A percentile compares a stretch with the other conserved stretches of the same genome.
phyloP scores from a whole-genome alignment of 345 rosid genomes.

The Citrus sp. region DNA sequence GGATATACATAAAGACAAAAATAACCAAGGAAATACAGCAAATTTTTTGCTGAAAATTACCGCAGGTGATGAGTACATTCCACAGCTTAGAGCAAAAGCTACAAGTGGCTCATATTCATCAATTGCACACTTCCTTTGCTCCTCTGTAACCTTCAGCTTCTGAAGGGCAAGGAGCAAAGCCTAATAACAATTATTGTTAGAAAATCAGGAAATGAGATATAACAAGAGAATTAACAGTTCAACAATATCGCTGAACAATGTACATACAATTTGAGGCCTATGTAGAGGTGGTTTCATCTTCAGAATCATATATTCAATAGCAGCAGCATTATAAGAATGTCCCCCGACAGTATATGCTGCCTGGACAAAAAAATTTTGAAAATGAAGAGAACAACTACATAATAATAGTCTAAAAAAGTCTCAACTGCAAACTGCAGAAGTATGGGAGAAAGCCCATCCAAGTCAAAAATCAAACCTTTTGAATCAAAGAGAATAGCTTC shows the following conservation, averaged over 20 bases:
- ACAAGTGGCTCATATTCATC: conserved; percentile 60
- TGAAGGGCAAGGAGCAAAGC: conserved; percentile 86
- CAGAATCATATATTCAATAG: conserved; percentile 66
- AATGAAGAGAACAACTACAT: neutral
- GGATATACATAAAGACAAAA: neutral
- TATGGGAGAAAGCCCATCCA: conserved; percentile 12
- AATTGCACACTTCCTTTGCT: conserved; percentile 59
- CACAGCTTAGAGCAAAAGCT: conserved; percentile 80
- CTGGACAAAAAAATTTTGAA: conserved; percentile 29
- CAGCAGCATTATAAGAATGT: conserved; percentile 78
- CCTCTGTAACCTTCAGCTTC: conserved; percentile 75
- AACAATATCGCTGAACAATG: neutral
- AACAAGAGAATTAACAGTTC: neutral
- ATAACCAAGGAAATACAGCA: neutral
- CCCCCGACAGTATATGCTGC: conserved; percentile 96
- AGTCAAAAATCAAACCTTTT: conserved; percentile 58
- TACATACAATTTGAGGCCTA: conserved; percentile 75
- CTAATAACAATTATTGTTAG: conserved; percentile 29
- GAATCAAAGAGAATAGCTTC: conserved; percentile 93
- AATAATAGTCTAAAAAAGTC: conserved; percentile 5
- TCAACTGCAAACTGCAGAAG: neutral
- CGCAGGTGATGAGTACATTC: conserved; percentile 91
- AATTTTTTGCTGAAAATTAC: conserved; percentile 32
- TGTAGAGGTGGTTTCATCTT: conserved; percentile 90
- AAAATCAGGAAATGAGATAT: conserved; percentile 1